Base-by-base conservation (phyloP, 2,329 filamentous ascomycete genomes). In the Cladosporium sp. region DNA sequence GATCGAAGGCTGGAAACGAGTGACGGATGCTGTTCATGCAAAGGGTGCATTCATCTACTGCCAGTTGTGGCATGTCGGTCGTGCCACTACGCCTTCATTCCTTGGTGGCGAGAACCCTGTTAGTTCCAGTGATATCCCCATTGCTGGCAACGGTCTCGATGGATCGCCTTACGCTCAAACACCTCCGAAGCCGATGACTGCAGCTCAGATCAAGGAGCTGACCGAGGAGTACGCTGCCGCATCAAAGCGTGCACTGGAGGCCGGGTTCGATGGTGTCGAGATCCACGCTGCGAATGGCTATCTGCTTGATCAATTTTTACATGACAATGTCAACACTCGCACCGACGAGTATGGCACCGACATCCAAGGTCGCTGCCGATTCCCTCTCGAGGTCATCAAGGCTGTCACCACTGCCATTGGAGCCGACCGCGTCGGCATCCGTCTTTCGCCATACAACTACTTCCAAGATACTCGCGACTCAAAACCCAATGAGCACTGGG, bases 231-330 rank as follows among this genome's bases (percentile, higher is more conserved):
- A 70, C 51, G 74, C 69, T n/a, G 65, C 69, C 37, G 75, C 73
- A 5, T 75, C 79, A 0, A 74, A 74, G 62, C 73, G 73, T 43
- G 73, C 75, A 1, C 64, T 77, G 9, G 70, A 70, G 36, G 81
- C 79, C 11, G 82, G 81, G 0, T 82, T 84, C 61, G 86, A 88
- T 66, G 82, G 82, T 3, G 78, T 88, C 17, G 86, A 78, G 49
- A 70, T 78, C 15, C 74, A 77, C 59, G 58, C 74, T 64, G 67
- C 62, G 6, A 64, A 64, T 38, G 62, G 65, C 19, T 89, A 89
- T 65, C 76, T 90, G 1, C 68, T 87, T 3, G 80, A 80, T 59
- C 80, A 86, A 64, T 90, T 89, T 68, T 72, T 88, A n/a, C 85
- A 82, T 60, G 78, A 81, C 59, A 78, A 72, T 12, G 73, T 75